Conservation (phyloP, 176 grass and related monocot genomes). For the Triticum turgidum region DNA sequence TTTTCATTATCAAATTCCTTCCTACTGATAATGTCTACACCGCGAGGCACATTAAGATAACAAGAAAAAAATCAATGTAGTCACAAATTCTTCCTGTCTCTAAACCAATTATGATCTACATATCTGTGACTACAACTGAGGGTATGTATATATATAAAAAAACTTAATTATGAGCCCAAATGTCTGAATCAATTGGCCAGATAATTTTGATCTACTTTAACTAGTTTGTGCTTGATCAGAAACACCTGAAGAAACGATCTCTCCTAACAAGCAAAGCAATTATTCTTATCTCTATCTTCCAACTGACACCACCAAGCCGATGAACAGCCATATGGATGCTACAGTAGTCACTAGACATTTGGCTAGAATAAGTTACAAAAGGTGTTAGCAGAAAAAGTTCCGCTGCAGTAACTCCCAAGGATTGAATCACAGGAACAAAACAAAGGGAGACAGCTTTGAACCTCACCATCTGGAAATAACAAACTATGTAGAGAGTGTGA, state of each 20-base stretch:
- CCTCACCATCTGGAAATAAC: not conserved
- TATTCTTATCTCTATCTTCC: not conserved
- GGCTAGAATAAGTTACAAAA: not conserved
- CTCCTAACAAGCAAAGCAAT: not conserved
- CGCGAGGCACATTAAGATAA: not conserved
- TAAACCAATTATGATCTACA: not conserved
- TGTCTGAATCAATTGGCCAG: not conserved
- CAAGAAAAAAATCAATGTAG: not conserved
- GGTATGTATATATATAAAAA: not conserved
- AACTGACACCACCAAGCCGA: not conserved
- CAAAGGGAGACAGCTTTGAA: not conserved
- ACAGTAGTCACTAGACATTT: not conserved
- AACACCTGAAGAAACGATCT: not conserved
- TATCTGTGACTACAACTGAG: not conserved
- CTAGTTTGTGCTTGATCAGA: not conserved
- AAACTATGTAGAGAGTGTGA: not conserved
- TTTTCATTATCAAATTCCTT: not conserved
- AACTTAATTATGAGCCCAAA: not conserved
- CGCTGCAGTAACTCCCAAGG: not conserved
- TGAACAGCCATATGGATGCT: not conserved
- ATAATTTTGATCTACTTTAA: not conserved
- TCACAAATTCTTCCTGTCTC: not conserved
- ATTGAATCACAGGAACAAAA: slow-evolving; percentile 6
- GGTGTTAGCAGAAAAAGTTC: not conserved
- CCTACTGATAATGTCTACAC: not conserved